Evolutionary conservation across 2,329 filamentous ascomycete genomes (phyloP), one percentile per base, ranked within the genome.

Genomic region (Cercospora nicotianae): DNA sequence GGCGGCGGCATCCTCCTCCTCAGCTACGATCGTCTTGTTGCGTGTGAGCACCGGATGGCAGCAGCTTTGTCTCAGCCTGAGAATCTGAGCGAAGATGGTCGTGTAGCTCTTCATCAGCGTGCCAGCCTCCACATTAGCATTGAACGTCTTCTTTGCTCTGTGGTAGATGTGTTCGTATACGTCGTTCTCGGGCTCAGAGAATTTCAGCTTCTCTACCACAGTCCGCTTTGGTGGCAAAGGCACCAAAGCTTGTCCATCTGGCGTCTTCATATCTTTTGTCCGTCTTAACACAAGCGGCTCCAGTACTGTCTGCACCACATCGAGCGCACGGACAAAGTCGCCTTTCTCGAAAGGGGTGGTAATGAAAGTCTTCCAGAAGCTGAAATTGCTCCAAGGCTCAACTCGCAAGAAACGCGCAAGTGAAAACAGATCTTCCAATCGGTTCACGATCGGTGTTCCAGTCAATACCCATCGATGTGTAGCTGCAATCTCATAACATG

Each of bases 321-420:
- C 95, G 7, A 99, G 84, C 0, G 95, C 95, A 4, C 94, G 90
- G 73, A 97, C 88, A 77, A 96, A 97, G 70, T 99, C 91, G 72
- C 95, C 95, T 0, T 93, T 94, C 79, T 99, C 95, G 72, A 99
- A 99, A 0, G 95, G 95, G 1, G 96, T 90, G 0, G 95, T 99
- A 76, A 99, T 98, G 78, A 99, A 99, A 0, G 95, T 98, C 77
- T 94, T 94, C 95, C 95, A 99, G 81, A 97, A 99, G 0, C 94
- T 97, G 79, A 99, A 99, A 78, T 98, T 98, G 75, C 91, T 95
- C 95, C 95, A 99, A 0, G 95, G 95, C 77, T 98, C 94, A 3
- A 99, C 95, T 66, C 92, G 90, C 10, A 99, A 83, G 80, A 98
- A 99, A 3, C 92, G 89, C 12, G 98, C 92, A 42, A 99, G 82